A percentile compares a stretch with the other conserved stretches of the same genome.
Evolutionary conservation across 2,329 filamentous ascomycete genomes (phyloP).

Genomic region (Teratosphaeria destructans): DNA sequence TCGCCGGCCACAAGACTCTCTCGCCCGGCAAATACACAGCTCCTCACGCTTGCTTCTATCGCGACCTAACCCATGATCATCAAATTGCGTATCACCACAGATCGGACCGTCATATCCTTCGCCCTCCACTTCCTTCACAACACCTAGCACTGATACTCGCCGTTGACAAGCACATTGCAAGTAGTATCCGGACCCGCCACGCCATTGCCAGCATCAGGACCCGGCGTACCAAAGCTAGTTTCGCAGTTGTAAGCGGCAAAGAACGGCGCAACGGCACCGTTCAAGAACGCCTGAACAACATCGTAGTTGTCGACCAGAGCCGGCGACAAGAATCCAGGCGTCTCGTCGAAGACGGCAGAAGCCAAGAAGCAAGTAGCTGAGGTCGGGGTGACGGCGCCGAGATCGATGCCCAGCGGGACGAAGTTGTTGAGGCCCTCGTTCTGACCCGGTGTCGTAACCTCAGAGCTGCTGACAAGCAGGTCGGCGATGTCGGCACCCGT

Average conservation of each 20-base stretch:
- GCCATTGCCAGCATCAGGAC: conserved; percentile 3
- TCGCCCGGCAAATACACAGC: too few relatives aligned
- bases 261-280: conserved; percentile 14
- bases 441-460: conserved; percentile 13
- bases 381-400: conserved; percentile 8
- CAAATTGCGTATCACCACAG: not conserved
- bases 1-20: too few relatives aligned
- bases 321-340: conserved; percentile 14
- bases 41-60: too few relatives aligned
- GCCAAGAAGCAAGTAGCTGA: conserved; percentile 17
- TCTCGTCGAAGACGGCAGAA: conserved; percentile 15
- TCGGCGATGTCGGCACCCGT: conserved; percentile 13
- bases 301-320: conserved; percentile 13
- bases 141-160: conserved; percentile 10
- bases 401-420: conserved; percentile 15
- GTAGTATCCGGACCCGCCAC: conserved; percentile 7
- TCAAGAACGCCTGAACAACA: conserved; percentile 15
- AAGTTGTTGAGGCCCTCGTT: conserved; percentile 21
- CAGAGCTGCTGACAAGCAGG: conserved; percentile 10
- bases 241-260: conserved; percentile 13
- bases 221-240: conserved; percentile 6
- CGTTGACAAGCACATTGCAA: conserved; percentile 11
- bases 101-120: not conserved
- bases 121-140: too few relatives aligned
- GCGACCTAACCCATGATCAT: not conserved